These are phyloP conservation scores for Chlorella sp. DNA, from an alignment of 139 green algal genomes.

Conservation along the genomic window DNA sequence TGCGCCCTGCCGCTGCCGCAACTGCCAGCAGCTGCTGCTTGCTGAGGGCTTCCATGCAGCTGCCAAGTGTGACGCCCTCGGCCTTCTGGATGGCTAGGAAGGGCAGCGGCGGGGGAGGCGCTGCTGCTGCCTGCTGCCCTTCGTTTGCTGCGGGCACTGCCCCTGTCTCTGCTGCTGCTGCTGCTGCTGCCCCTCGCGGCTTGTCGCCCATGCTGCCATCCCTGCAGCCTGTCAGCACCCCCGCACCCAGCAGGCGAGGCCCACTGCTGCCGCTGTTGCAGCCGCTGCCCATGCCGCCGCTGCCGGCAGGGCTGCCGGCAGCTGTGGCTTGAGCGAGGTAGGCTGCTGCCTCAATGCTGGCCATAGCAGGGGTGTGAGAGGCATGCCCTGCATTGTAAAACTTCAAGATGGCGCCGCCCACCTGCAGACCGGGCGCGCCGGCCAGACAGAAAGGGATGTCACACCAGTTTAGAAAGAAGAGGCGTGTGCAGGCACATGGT, in stretches of 20 bases:
- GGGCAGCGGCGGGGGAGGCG: not conserved
- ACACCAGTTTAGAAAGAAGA: no score
- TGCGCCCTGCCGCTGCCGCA: not conserved
- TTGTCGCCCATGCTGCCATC: not conserved
- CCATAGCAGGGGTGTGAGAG: not conserved
- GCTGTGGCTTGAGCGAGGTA: not conserved
- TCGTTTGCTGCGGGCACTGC: not conserved
- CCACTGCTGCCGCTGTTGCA: not conserved
- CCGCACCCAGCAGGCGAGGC: constrained; percentile 1
- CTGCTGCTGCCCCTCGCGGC: not conserved
- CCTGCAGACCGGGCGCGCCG: not conserved
- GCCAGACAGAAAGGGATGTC: no score
- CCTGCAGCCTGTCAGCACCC: not conserved
- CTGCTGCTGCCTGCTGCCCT: not conserved
- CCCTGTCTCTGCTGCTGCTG: not conserved
- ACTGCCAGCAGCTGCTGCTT: not conserved
- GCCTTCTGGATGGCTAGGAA: constrained; percentile 2
- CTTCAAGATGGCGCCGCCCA: constrained; percentile 15
- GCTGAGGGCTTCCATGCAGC: not conserved
- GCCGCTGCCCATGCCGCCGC: not conserved
- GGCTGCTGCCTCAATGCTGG: constrained; percentile 8
- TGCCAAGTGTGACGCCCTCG: not conserved
- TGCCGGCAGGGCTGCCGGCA: not conserved
- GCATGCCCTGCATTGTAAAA: not conserved
- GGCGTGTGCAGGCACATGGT: no score